Evolutionary conservation across 2,329 filamentous ascomycete genomes (phyloP).

Genomic region (Endothia cerciana): DNA sequence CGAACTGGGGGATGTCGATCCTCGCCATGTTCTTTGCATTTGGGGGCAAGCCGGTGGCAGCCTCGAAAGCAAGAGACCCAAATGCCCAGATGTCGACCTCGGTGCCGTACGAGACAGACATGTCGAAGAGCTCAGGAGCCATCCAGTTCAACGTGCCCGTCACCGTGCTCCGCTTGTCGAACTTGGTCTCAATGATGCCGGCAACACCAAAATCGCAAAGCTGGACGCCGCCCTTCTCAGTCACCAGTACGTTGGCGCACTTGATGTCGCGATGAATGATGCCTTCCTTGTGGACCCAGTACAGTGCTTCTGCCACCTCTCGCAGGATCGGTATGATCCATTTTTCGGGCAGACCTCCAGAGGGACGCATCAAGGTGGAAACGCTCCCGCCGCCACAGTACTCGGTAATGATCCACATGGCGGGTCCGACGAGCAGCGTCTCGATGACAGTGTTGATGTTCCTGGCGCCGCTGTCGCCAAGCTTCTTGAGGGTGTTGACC

Average conservation of each 20-base stretch:
- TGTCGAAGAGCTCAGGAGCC: slow-evolving; percentile 77
- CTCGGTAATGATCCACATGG: slow-evolving; percentile 88
- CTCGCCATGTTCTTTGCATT: slow-evolving; percentile 58
- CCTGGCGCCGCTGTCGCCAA: slow-evolving; percentile 73
- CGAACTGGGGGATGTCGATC: slow-evolving; percentile 55
- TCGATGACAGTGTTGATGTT: slow-evolving; percentile 85
- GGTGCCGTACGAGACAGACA: slow-evolving; percentile 67
- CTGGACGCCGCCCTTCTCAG: slow-evolving; percentile 76
- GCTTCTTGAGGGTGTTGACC: slow-evolving; percentile 69
- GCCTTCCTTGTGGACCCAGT: slow-evolving; percentile 69
- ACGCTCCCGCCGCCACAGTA: slow-evolving; percentile 86
- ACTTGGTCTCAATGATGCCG: slow-evolving; percentile 74
- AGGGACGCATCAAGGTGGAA: slow-evolving; percentile 70
- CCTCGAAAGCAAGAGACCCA: slow-evolving; percentile 79
- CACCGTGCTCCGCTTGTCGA: slow-evolving; percentile 78
- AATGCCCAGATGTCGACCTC: slow-evolving; percentile 86
- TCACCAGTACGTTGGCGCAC: slow-evolving; percentile 79
- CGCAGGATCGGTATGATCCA: slow-evolving; percentile 71
- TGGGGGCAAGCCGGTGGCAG: slow-evolving; percentile 77
- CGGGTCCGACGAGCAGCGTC: slow-evolving; percentile 74
- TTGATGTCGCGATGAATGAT: slow-evolving; percentile 76
- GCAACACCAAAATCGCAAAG: slow-evolving; percentile 86
- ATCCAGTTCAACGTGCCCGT: slow-evolving; percentile 87
- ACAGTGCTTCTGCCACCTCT: slow-evolving; percentile 67
- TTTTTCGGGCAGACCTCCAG: slow-evolving; percentile 66